These are phyloP conservation scores for Pythium rhizo-oryzae DNA, from an alignment of 352 stramenopile genomes.

Conservation along the genomic window DNA sequence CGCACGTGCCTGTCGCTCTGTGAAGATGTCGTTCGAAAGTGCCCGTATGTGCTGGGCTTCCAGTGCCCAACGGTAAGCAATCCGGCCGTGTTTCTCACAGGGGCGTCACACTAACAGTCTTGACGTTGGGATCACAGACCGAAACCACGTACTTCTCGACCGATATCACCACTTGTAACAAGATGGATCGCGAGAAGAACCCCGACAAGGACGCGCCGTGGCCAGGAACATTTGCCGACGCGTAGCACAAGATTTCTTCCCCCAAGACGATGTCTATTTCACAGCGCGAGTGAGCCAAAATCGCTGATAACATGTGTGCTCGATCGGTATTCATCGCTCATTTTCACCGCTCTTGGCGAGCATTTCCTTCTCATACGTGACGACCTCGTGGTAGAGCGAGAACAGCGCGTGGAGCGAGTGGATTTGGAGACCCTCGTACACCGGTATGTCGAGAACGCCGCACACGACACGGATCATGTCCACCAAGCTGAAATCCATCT, in stretches of 20 bases:
- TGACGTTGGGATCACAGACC: slow-evolving; percentile 36
- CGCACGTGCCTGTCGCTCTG: slow-evolving; percentile 82
- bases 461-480: slow-evolving; percentile 90
- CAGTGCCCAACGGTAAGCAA: slow-evolving; percentile 65
- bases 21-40: slow-evolving; percentile 86
- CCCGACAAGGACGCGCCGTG: slow-evolving; percentile 68
- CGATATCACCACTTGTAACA: slow-evolving; percentile 75
- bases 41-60: slow-evolving; percentile 85
- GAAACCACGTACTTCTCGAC: slow-evolving; percentile 77
- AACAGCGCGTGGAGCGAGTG: slow-evolving; percentile 94
- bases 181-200: slow-evolving; percentile 67
- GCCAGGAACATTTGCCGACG: slow-evolving; percentile 75
- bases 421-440: slow-evolving; percentile 76
- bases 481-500: slow-evolving; percentile 84
- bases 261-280: not conserved
- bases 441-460: slow-evolving; percentile 92
- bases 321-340: not conserved
- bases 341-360: not conserved
- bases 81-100: no score
- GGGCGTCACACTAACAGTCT: not conserved
- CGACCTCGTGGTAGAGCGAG: slow-evolving; percentile 85
- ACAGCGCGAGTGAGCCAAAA: slow-evolving; percentile 1
- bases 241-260: slow-evolving; percentile 26
- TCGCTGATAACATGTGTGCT: not conserved
- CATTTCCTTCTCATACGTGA: slow-evolving; percentile 55